Evolutionary conservation across 306 rosid genomes (phyloP).

Genomic region (Citrullus amarus): DNA sequence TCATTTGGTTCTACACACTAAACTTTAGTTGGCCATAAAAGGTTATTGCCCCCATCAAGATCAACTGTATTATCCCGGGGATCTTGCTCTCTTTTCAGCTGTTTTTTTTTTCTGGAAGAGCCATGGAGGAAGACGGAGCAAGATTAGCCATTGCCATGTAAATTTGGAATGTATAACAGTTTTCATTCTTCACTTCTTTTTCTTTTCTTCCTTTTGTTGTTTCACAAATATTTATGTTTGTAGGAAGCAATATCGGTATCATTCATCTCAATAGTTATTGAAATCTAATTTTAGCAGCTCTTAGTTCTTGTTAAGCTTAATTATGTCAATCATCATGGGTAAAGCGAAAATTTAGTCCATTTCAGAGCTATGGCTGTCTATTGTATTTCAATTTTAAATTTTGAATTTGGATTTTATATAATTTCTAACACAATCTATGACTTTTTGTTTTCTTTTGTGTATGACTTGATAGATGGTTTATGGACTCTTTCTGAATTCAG

Average conservation of each 20-base stretch:
- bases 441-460: too few species aligned
- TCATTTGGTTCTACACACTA: not conserved
- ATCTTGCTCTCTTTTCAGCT: not conserved
- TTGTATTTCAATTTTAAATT: not conserved
- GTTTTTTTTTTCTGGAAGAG: not conserved
- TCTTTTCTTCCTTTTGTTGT: not conserved
- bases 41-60: not conserved
- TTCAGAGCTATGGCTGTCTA: not conserved
- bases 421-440: not conserved
- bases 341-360: not conserved
- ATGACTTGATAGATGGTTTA: not conserved
- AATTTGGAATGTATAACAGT: not conserved
- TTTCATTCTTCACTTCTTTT: not conserved
- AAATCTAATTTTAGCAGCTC: not conserved
- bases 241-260: not conserved
- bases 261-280: not conserved
- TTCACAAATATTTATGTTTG: not conserved
- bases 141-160: slow-evolving; percentile 3
- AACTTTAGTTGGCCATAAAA: not conserved
- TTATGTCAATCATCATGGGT: not conserved
- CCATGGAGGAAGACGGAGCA: not conserved
- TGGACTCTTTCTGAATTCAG: too few species aligned
- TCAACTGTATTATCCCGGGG: not conserved
- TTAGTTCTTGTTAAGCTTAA: not conserved
- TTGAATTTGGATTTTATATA: not conserved